Evolutionary conservation across 345 rosid species (phyloP), one percentile per base, ranked within the genome.

Genomic region (Eutrema heterophyllum): DNA sequence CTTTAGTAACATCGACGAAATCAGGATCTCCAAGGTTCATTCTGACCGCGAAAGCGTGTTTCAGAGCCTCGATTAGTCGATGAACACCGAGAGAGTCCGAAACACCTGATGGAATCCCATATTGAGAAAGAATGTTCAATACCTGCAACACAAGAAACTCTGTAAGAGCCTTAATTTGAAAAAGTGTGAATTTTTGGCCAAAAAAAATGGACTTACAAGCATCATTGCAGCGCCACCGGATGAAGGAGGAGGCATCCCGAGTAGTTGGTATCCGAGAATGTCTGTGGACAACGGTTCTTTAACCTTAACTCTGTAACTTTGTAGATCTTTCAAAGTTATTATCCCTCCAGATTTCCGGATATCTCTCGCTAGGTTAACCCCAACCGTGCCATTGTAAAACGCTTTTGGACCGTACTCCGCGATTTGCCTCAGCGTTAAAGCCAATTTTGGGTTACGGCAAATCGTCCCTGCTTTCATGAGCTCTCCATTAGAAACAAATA

Each of bases 21-120:
- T 83, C 86, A 1, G 92, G 92, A 81, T 87, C 95, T 3, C 89
- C 92, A 1, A 87, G 84, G 57, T 86, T 89, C 90, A 87, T 87
- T 78, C 92, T 80, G 36, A 83, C 81, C 1, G 89, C 88, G 21
- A 87, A 84, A 12, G 84, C 85, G 46, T 89, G 88, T 76, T 87
- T 89, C 9, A 89, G 52, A 41, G 95, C 83, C 79, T 89, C 90
- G 5, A 89, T 68, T 13, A 64, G 68, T 53, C 96, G 71, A 41
- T 87, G 96, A 39, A 73, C 48, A 21, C 91, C 88, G 4, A 87
- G 79, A 40, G 83, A 29, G 11, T 84, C 84, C 0, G 81, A 80
- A 56, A 82, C 35, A 50, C 85, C 90, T 2, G 48, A 60, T 5
- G 83, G 86, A 46, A 78, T 29, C 68, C 64, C 81, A 49, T 79